Conservation (phyloP, 1,139 yeast genomes). For the Suhomyces choctaworum region DNA sequence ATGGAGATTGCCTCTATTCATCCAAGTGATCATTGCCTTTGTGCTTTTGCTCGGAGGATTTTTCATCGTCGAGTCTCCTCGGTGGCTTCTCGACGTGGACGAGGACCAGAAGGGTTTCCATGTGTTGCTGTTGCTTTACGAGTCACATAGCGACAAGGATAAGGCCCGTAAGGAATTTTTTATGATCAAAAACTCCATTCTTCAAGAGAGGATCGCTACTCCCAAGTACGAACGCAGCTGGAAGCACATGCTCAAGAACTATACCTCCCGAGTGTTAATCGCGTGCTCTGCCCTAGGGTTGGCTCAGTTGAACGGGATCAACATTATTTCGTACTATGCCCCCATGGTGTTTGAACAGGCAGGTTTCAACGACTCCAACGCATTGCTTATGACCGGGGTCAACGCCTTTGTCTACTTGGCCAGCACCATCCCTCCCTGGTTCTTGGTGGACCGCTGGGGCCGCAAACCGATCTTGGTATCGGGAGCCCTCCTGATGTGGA, state of each 20-base stretch:
- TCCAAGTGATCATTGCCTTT: constrained; percentile 50
- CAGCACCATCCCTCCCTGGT: constrained; percentile 56
- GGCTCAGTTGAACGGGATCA: constrained; percentile 59
- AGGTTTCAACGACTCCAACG: constrained; percentile 51
- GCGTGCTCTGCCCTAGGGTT: constrained; percentile 54
- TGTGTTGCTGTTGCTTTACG: constrained; percentile 78
- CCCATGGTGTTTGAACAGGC: constrained; percentile 56
- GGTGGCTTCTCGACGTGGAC: constrained; percentile 55
- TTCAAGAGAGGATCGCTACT: constrained; percentile 44
- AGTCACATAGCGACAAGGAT: constrained; percentile 49
- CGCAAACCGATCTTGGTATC: constrained; percentile 51
- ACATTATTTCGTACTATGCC: constrained; percentile 55
- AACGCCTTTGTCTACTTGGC: constrained; percentile 50
- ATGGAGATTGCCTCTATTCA: constrained; percentile 53
- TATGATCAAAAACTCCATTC: constrained; percentile 77
- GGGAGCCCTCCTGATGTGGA: constrained; percentile 52
- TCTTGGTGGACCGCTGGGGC: constrained; percentile 55
- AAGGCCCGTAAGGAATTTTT: constrained; percentile 67
- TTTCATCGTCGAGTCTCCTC: constrained; percentile 55
- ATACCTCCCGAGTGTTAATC: constrained; percentile 41
- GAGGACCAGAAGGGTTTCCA: constrained; percentile 57
- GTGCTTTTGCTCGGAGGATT: constrained; percentile 51
- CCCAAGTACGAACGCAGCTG: constrained; percentile 48
- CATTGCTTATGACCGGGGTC: constrained; percentile 54
- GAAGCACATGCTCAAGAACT: constrained; percentile 42